These are phyloP conservation scores for Coemansia sp. DNA, from an alignment of 192 early-diverging fungal genomes.

Conservation along the genomic window DNA sequence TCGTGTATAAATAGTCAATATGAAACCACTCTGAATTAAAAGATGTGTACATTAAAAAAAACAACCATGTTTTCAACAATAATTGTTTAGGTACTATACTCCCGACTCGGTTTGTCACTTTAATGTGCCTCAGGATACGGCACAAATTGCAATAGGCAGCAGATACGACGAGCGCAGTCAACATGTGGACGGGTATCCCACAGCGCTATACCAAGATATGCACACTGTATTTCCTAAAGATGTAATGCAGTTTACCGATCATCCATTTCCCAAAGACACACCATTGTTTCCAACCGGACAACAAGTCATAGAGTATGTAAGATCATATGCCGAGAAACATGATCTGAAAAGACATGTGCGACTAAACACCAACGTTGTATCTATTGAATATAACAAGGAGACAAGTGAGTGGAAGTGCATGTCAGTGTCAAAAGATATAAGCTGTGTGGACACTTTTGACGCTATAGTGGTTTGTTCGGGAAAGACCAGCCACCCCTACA, in stretches of 20 bases:
- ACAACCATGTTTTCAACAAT: too few species aligned
- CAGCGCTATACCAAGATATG: slow-evolving; percentile 37
- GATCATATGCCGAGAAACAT: slow-evolving; percentile 17
- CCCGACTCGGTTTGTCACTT: slow-evolving; percentile 21
- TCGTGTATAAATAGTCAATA: too few species aligned
- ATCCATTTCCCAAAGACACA: slow-evolving; percentile 23
- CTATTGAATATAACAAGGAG: slow-evolving; percentile 15
- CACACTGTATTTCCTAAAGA: slow-evolving; percentile 53
- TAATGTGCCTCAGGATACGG: slow-evolving; percentile 27
- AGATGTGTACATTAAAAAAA: too few species aligned
- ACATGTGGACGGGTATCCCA: slow-evolving; percentile 22
- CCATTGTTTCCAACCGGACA: slow-evolving; percentile 45
- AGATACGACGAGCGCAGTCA: slow-evolving; percentile 15
- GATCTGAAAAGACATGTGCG: slow-evolving; percentile 16
- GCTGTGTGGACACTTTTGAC: too few species aligned
- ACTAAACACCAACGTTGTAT: slow-evolving; percentile 35
- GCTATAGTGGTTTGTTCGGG: slow-evolving; percentile 53
- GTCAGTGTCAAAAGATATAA: too few species aligned
- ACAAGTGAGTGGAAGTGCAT: slow-evolving; percentile 23
- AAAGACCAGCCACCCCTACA: slow-evolving; percentile 44
- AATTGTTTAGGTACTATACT: slow-evolving; percentile 55
- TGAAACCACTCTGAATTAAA: too few species aligned
- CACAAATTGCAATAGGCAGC: background rate
- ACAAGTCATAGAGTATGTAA: slow-evolving; percentile 40
- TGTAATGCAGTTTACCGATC: slow-evolving; percentile 52